phyloP scores from a whole-genome alignment of 495 filamentous ascomycete genomes.

The Talaromyces nanjingensis region DNA sequence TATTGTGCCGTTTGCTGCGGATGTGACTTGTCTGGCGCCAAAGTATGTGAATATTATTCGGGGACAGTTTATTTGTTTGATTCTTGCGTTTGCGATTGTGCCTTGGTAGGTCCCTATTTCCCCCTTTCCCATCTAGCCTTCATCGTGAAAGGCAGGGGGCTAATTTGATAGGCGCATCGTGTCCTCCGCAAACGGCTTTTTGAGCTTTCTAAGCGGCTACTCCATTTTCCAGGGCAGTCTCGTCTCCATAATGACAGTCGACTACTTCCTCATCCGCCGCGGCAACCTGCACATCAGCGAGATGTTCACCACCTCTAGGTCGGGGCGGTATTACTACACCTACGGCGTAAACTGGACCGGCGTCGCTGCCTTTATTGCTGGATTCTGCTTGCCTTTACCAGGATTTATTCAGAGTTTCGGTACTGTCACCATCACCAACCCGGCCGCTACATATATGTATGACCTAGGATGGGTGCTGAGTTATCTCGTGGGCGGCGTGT shows the following conservation, averaged over 20 bases:
- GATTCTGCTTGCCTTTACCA: background rate
- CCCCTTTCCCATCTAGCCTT: too few relatives aligned
- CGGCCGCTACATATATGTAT: conserved; percentile 1
- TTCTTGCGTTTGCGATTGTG: conserved; percentile 42
- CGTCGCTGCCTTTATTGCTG: background rate
- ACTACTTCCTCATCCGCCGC: conserved; percentile 32
- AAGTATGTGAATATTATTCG: conserved; percentile 50
- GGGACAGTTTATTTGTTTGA: conserved; percentile 42
- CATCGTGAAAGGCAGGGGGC: too few relatives aligned
- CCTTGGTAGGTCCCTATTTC: conserved; percentile 27
- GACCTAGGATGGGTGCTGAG: conserved; percentile 6
- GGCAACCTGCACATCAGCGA: conserved; percentile 11
- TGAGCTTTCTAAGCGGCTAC: conserved; percentile 40
- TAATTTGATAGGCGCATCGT: conserved; percentile 10
- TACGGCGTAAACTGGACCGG: background rate
- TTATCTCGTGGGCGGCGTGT: conserved; percentile 6
- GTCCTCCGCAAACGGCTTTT: conserved; percentile 31
- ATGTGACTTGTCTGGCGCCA: conserved; percentile 43
- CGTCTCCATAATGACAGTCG: conserved; percentile 30
- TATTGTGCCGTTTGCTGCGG: conserved; percentile 47
- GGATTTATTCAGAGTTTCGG: conserved; percentile 4
- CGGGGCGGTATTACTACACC: conserved; percentile 2
- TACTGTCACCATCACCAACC: background rate
- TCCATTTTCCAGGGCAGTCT: conserved; percentile 37
- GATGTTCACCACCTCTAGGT: conserved; percentile 7